Conservation (phyloP, 2,329 filamentous ascomycete species). For the Fonsecaea erecta region DNA sequence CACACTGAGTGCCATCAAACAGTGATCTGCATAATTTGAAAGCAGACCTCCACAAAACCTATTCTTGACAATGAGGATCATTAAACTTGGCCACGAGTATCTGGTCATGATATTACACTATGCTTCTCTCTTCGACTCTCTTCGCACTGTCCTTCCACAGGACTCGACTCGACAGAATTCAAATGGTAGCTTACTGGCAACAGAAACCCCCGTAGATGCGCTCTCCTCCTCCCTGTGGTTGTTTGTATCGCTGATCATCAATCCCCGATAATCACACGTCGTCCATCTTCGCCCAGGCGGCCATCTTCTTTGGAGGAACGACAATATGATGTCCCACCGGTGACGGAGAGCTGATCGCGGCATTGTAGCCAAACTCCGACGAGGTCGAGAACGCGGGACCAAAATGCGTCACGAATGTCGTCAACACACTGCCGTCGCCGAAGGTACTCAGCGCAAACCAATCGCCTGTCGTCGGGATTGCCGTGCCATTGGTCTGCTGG, state of each 20-base stretch:
- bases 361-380: not conserved
- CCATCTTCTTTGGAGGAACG: conserved; percentile 5
- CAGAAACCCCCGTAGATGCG: not conserved
- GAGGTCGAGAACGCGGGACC: not conserved
- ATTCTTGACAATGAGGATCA: not conserved
- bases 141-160: not conserved
- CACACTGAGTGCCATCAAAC: not conserved
- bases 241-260: not conserved
- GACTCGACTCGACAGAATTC: not conserved
- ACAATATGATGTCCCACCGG: conserved; percentile 1
- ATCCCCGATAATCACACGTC: not conserved
- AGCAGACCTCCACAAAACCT: not conserved
- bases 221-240: not conserved
- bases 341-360: not conserved
- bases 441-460: conserved; percentile 11
- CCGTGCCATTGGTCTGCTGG: not conserved
- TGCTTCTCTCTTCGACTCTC: not conserved
- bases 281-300: conserved; percentile 9
- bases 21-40: not conserved
- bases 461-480: not conserved
- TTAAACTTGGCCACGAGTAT: not conserved
- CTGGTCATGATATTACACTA: not conserved
- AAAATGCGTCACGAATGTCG: conserved; percentile 6
- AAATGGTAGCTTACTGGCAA: not conserved
- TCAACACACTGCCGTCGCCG: conserved; percentile 4